Percentiles rank a stretch among this genome's conserved stretches.
These are phyloP conservation scores for Graphilbum ipis-grandicollis DNA, from an alignment of 2,329 filamentous ascomycete species.

Conservation along the genomic window DNA sequence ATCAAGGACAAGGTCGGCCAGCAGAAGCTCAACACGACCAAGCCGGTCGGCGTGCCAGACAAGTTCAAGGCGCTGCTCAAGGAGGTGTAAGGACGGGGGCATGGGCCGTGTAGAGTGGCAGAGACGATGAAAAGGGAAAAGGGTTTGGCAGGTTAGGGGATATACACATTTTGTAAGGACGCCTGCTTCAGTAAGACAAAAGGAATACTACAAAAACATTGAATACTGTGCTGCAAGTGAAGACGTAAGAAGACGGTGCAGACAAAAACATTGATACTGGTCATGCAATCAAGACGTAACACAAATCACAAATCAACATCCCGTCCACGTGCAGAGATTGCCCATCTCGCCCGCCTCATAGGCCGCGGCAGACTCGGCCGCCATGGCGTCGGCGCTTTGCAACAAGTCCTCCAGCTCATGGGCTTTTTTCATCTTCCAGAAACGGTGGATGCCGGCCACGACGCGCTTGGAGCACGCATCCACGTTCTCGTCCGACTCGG, in stretches of 20 bases:
- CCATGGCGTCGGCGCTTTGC: slow-evolving; percentile 14
- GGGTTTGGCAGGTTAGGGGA: too few relatives aligned
- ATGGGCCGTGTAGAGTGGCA: too few relatives aligned
- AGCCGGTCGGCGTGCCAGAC: slow-evolving; percentile 10
- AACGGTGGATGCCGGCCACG: slow-evolving; percentile 49
- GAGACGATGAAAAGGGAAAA: too few relatives aligned
- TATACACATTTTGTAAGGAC: too few relatives aligned
- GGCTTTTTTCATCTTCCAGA: slow-evolving; percentile 59
- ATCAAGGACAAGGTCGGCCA: slow-evolving; percentile 70
- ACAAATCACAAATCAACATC: slow-evolving; percentile 10
- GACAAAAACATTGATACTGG: too few relatives aligned
- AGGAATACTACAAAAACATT: too few relatives aligned
- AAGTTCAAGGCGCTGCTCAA: slow-evolving; percentile 13
- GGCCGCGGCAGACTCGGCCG: slow-evolving; percentile 6
- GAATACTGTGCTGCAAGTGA: too few relatives aligned
- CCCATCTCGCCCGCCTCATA: slow-evolving; percentile 10
- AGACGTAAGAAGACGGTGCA: too few relatives aligned
- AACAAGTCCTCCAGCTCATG: slow-evolving; percentile 47
- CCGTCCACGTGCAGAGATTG: slow-evolving; percentile 15
- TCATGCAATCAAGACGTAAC: too few relatives aligned
- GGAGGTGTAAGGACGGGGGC: slow-evolving; percentile 7
- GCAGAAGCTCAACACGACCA: slow-evolving; percentile 27
- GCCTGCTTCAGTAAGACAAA: too few relatives aligned
- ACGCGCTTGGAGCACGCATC: slow-evolving; percentile 44
- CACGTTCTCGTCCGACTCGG: slow-evolving; percentile 57